phyloP scores from a whole-genome alignment of 2,329 filamentous ascomycete species.

The Colletotrichum tamarilloi region DNA sequence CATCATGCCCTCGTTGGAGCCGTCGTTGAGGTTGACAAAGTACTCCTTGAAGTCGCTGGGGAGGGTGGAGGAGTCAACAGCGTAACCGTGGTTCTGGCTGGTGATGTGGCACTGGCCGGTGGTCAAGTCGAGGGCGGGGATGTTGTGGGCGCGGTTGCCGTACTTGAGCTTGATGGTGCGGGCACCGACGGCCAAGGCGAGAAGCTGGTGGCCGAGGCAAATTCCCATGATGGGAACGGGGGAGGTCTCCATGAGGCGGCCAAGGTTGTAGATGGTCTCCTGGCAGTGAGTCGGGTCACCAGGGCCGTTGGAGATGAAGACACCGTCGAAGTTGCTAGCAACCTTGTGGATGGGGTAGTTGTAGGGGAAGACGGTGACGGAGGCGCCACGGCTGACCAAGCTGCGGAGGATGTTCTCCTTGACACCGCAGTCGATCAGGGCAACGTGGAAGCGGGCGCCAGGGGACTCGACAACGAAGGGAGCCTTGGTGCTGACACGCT shows the following conservation, averaged over 20 bases:
- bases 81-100: slow-evolving; percentile 98
- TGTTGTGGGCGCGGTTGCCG: slow-evolving; percentile 98
- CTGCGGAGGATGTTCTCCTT: slow-evolving; percentile 99
- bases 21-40: slow-evolving; percentile 98
- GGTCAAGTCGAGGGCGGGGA: slow-evolving; percentile 91
- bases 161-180: slow-evolving; percentile 98
- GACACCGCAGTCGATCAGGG: slow-evolving; percentile 96
- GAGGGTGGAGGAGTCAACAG: slow-evolving; percentile 86
- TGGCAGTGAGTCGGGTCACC: slow-evolving; percentile 98
- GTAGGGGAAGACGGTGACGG: slow-evolving; percentile 94
- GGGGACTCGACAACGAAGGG: slow-evolving; percentile 94
- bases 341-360: slow-evolving; percentile 99
- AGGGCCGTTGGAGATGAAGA: slow-evolving; percentile 99
- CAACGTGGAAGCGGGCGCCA: slow-evolving; percentile 87
- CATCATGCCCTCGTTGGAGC: slow-evolving; percentile 96
- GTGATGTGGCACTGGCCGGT: slow-evolving; percentile 99
- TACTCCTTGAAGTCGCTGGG: slow-evolving; percentile 94
- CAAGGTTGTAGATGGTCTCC: slow-evolving; percentile 91
- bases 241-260: slow-evolving; percentile 89
- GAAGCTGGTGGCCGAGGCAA: slow-evolving; percentile 95
- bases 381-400: slow-evolving; percentile 89
- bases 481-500: slow-evolving; percentile 96
- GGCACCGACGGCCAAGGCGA: slow-evolving; percentile 89
- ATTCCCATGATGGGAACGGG: slow-evolving; percentile 97
- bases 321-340: slow-evolving; percentile 95